phyloP scores from a whole-genome alignment of 148 eudicot species.

The Arctostaphylos glauca region DNA sequence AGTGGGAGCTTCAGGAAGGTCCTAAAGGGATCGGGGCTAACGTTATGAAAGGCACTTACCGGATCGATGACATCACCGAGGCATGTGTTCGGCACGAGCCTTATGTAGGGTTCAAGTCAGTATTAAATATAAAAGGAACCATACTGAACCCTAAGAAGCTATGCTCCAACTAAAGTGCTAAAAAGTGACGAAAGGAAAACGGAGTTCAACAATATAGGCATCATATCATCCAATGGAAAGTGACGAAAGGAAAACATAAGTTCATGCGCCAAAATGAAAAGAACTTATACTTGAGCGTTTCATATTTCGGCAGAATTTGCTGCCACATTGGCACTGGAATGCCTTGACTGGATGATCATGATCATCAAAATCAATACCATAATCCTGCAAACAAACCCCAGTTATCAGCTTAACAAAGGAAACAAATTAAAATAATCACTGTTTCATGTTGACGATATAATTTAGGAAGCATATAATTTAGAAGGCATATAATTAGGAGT shows the following conservation, averaged over 20 bases:
- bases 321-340: slow-evolving; percentile 76
- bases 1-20: no score
- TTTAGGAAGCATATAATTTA: no score
- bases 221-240: neutral
- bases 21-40: no score
- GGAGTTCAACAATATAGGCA: neutral
- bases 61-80: no score
- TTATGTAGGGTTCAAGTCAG: no score
- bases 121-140: no score
- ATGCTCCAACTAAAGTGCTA: no score
- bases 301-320: slow-evolving; percentile 78
- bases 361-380: slow-evolving; percentile 89
- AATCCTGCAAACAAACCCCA: slow-evolving; percentile 52
- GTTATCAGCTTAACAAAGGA: neutral
- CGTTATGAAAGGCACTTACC: no score
- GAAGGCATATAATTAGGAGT: no score
- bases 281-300: slow-evolving; percentile 64
- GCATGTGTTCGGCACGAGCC: no score
- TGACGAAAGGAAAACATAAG: neutral
- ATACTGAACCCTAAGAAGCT: no score
- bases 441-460: no score
- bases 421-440: neutral
- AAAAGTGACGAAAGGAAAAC: neutral
- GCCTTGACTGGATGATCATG: slow-evolving; percentile 56
- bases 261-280: neutral